Evolutionary conservation across 768 basidiomycete species (phyloP).

Genomic region (Tylopilus felleus): DNA sequence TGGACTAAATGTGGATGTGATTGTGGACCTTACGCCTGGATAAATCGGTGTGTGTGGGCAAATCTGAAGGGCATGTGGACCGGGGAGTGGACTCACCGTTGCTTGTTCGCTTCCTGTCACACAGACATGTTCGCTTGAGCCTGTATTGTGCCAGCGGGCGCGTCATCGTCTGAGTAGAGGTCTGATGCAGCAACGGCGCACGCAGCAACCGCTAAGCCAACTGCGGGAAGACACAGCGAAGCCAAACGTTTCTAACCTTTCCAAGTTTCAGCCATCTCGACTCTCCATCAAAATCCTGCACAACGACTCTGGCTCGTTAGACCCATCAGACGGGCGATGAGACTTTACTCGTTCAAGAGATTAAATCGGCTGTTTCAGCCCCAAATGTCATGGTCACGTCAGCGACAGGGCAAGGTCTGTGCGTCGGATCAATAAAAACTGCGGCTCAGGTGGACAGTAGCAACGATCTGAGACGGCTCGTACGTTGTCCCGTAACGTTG

Average conservation of each 20-base stretch:
- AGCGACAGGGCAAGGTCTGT: too few relatives aligned
- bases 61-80: not conserved
- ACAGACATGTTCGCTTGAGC: not conserved
- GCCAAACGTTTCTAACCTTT: too few relatives aligned
- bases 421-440: too few relatives aligned
- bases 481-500: too few relatives aligned
- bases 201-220: not conserved
- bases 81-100: not conserved
- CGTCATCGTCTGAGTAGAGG: not conserved
- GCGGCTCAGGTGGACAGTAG: too few relatives aligned
- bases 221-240: not conserved
- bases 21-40: not conserved
- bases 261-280: too few relatives aligned
- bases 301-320: not conserved
- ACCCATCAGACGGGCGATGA: too few relatives aligned
- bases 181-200: not conserved
- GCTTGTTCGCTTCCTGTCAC: not conserved
- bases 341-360: not conserved
- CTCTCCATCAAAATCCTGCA: not conserved
- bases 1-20: constrained; percentile 9
- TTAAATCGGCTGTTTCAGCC: too few relatives aligned
- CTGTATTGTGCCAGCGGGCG: not conserved
- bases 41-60: constrained; percentile 2
- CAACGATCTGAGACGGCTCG: too few relatives aligned
- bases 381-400: too few relatives aligned